Percentiles rank a stretch among this genome's conserved stretches.
These are phyloP conservation scores for Pterocarpus macrocarpus DNA, from an alignment of 306 rosid genomes.

Conservation along the genomic window DNA sequence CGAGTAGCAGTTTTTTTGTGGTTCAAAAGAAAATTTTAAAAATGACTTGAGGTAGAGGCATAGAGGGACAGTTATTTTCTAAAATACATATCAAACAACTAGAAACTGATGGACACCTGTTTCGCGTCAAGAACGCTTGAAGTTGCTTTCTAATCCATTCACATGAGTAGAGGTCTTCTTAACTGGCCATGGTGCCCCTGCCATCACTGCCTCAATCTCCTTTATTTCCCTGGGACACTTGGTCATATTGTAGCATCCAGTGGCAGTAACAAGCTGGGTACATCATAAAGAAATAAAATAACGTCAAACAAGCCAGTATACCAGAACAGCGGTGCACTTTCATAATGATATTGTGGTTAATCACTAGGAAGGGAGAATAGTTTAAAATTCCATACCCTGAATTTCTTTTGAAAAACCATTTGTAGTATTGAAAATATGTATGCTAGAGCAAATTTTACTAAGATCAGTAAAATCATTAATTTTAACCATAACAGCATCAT, in stretches of 20 bases:
- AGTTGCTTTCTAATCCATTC: slow-evolving; percentile 47
- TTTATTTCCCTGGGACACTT: slow-evolving; percentile 71
- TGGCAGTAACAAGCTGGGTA: slow-evolving; percentile 69
- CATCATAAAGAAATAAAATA: slow-evolving; percentile 12
- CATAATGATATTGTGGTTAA: neutral
- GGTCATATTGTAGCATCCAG: slow-evolving; percentile 85
- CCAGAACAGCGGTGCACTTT: slow-evolving; percentile 19
- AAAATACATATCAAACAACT: neutral
- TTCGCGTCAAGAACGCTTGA: neutral
- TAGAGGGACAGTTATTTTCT: neutral
- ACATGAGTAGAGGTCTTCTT: slow-evolving; percentile 41
- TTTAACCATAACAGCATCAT: neutral
- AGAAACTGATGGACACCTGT: neutral
- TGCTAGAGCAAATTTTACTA: neutral
- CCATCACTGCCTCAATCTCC: slow-evolving; percentile 93
- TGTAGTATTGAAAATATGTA: slow-evolving; percentile 17
- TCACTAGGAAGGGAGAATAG: neutral
- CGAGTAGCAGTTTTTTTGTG: neutral
- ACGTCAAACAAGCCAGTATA: neutral
- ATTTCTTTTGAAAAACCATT: neutral
- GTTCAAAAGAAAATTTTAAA: neutral
- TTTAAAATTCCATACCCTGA: neutral
- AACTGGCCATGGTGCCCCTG: slow-evolving; percentile 82
- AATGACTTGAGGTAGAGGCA: neutral
- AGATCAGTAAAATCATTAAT: slow-evolving; percentile 15